phyloP scores from a whole-genome alignment of 768 basidiomycete species.

The Austroboletus eburneus region DNA sequence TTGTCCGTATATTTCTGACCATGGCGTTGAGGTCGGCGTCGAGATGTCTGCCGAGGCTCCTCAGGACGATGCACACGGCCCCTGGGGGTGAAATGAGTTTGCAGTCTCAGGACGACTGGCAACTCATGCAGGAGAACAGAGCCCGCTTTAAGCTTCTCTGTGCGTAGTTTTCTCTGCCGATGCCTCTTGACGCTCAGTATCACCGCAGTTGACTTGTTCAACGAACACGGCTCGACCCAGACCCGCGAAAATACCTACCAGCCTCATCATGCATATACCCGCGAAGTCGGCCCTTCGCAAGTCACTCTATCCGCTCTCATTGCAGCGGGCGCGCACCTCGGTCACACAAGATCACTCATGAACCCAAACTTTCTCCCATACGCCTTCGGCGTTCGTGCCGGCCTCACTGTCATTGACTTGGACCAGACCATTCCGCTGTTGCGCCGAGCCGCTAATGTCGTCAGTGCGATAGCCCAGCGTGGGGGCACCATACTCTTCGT shows the following conservation, averaged over 20 bases:
- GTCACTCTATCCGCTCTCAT: constrained; percentile 85
- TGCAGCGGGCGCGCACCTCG: constrained; percentile 91
- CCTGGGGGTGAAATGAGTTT: constrained; percentile 32
- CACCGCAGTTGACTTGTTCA: constrained; percentile 54
- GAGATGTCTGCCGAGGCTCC: constrained; percentile 20
- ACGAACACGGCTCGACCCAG: constrained; percentile 74
- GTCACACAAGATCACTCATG: constrained; percentile 79
- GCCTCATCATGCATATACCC: constrained; percentile 65
- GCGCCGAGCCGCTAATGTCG: constrained; percentile 84
- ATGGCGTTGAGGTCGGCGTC: constrained; percentile 27
- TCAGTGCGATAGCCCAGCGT: constrained; percentile 72
- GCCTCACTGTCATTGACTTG: constrained; percentile 89
- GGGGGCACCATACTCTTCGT: constrained; percentile 89
- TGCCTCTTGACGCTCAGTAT: constrained; percentile 10
- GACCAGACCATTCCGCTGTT: constrained; percentile 91
- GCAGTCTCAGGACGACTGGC: constrained; percentile 60
- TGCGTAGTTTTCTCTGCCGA: constrained; percentile 31
- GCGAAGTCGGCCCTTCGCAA: constrained; percentile 53
- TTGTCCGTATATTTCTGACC: constrained; percentile 6
- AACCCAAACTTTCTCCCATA: constrained; percentile 90
- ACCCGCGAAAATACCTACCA: constrained; percentile 64
- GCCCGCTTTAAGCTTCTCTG: constrained; percentile 53
- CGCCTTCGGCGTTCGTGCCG: constrained; percentile 87
- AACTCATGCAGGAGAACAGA: constrained; percentile 54
- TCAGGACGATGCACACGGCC: constrained; percentile 28